A percentile compares a stretch with the other conserved stretches of the same genome.
These are phyloP conservation scores for Oldenlandia corymbosa DNA, from an alignment of 257 asterid genomes.

Conservation along the genomic window DNA sequence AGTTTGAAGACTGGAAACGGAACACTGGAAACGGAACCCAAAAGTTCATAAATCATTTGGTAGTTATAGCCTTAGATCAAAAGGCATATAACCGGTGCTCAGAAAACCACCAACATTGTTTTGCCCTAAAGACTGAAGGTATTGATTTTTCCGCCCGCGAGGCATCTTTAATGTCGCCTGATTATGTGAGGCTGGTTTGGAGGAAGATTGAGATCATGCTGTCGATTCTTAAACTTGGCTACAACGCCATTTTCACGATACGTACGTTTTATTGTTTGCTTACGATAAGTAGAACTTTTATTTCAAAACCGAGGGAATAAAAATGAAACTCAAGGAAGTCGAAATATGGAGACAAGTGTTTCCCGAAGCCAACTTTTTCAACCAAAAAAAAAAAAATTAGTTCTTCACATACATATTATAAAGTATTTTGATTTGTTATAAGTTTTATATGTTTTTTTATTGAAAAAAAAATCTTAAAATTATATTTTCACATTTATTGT, in stretches of 20 bases:
- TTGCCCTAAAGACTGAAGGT: constrained; percentile 22
- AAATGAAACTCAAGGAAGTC: no score
- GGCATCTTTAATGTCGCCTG: constrained; percentile 34
- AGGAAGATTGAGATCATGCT: constrained; percentile 26
- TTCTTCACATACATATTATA: no score
- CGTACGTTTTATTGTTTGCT: no score
- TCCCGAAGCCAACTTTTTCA: no score
- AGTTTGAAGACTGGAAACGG: not conserved
- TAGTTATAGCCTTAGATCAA: not conserved
- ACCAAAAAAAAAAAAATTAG: no score
- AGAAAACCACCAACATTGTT: constrained; percentile 1
- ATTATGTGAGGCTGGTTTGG: constrained; percentile 32
- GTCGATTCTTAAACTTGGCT: constrained; percentile 41
- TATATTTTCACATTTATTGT: no score
- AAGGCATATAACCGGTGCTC: constrained; percentile 7
- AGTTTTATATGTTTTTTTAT: no score
- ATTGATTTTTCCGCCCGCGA: constrained; percentile 46
- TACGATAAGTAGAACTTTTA: no score
- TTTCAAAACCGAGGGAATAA: no score
- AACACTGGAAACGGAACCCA: constrained; percentile 6
- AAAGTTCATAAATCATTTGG: constrained; percentile 4
- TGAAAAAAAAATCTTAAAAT: no score
- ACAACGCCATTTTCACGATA: constrained; percentile 47
- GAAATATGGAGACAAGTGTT: no score
- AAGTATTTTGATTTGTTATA: no score